A percentile compares a stretch with the other conserved stretches of the same genome.
phyloP scores from a whole-genome alignment of 2,329 filamentous ascomycete species.

The Fusarium tjaetaba region DNA sequence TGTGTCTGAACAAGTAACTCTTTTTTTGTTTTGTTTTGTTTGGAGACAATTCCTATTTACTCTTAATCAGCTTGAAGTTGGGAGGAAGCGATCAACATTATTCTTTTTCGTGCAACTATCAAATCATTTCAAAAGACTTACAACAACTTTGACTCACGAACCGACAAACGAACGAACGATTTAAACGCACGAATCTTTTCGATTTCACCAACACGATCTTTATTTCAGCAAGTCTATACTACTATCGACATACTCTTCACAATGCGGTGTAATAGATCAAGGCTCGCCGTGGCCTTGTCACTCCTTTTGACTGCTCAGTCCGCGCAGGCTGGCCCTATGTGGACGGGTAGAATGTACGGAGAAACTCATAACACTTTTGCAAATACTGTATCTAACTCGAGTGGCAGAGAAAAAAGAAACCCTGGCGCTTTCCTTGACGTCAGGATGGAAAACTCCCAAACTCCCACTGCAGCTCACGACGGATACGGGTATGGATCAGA shows the following conservation, averaged over 20 bases:
- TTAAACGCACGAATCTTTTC: slow-evolving; percentile 11
- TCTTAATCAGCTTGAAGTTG: slow-evolving; percentile 25
- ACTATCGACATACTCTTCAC: slow-evolving; percentile 9
- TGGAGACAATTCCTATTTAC: slow-evolving; percentile 3
- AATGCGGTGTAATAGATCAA: slow-evolving; percentile 37
- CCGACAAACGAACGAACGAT: slow-evolving; percentile 29
- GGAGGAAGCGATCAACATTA: slow-evolving; percentile 7
- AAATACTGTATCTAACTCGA: slow-evolving; percentile 7
- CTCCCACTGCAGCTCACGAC: slow-evolving; percentile 30
- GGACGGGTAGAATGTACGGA: slow-evolving; percentile 47
- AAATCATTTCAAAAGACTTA: slow-evolving; percentile 3
- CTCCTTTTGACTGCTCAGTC: slow-evolving; percentile 44
- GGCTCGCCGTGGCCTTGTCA: slow-evolving; percentile 38
- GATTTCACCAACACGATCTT: slow-evolving; percentile 9
- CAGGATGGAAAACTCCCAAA: slow-evolving; percentile 21
- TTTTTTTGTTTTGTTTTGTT: slow-evolving; percentile 8
- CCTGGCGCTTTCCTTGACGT: slow-evolving; percentile 27
- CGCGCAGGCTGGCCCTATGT: slow-evolving; percentile 50
- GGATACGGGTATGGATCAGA: slow-evolving; percentile 28
- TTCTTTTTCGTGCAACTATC: slow-evolving; percentile 4
- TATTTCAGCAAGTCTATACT: background rate
- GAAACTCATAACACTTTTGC: background rate
- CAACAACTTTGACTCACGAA: slow-evolving; percentile 24
- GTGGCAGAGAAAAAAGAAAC: slow-evolving; percentile 34
- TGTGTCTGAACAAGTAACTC: slow-evolving; percentile 30